phyloP scores from a whole-genome alignment of 192 early-diverging fungal genomes.

The Chytriomyces sp. region DNA sequence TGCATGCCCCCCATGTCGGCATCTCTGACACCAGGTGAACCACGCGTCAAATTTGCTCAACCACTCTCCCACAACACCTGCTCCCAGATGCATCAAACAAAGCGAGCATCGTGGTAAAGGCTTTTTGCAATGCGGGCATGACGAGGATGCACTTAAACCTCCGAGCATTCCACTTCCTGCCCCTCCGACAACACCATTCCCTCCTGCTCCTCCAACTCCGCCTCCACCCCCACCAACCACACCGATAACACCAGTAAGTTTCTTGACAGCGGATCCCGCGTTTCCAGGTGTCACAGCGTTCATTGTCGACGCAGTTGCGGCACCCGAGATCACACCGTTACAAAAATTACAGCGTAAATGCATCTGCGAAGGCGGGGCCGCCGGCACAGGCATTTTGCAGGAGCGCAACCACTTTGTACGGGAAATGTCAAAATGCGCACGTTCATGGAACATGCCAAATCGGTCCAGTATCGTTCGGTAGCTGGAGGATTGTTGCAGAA shows the following conservation, averaged over 20 bases:
- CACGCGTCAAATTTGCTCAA: conserved; percentile 67
- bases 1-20: conserved; percentile 95
- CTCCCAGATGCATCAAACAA: conserved; percentile 29
- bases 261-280: background rate
- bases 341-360: conserved; percentile 90
- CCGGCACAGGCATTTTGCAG: conserved; percentile 7
- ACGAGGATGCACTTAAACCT: background rate
- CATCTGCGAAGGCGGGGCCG: conserved; percentile 64
- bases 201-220: background rate
- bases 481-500: conserved; percentile 36
- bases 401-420: conserved; percentile 14
- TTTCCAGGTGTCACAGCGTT: background rate
- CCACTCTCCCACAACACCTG: conserved; percentile 10
- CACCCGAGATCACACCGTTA: conserved; percentile 57
- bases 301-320: background rate
- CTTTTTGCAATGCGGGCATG: conserved; percentile 35
- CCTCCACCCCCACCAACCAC: background rate
- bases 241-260: background rate
- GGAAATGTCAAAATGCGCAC: conserved; percentile 91
- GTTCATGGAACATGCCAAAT: conserved; percentile 83
- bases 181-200: background rate
- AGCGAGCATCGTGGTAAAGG: conserved; percentile 33
- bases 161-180: background rate
- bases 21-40: conserved; percentile 99
- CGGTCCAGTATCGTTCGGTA: conserved; percentile 87